phyloP scores from a whole-genome alignment of 768 basidiomycete genomes.

The Agrocybe praecox region DNA sequence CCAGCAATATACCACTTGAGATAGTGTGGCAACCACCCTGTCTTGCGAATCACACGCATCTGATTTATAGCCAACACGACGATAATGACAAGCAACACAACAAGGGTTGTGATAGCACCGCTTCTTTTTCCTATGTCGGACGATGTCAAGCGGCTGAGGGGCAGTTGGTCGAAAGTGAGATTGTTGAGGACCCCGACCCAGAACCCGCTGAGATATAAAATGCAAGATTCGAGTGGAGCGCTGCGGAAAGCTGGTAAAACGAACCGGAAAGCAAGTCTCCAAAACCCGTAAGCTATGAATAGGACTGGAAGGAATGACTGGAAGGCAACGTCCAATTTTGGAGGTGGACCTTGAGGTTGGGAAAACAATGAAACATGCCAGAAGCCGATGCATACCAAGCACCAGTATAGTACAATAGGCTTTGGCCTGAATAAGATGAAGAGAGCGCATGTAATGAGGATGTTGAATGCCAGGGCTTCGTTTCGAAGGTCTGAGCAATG shows the following conservation, averaged over 20 bases:
- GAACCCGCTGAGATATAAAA: slow-evolving; percentile 77
- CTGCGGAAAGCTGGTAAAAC: slow-evolving; percentile 69
- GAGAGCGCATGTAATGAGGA: slow-evolving; percentile 64
- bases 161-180: slow-evolving; percentile 69
- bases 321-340: slow-evolving; percentile 73
- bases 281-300: slow-evolving; percentile 80
- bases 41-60: slow-evolving; percentile 79
- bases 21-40: slow-evolving; percentile 82
- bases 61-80: slow-evolving; percentile 70
- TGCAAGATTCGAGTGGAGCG: slow-evolving; percentile 69
- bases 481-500: slow-evolving; percentile 75
- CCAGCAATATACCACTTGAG: slow-evolving; percentile 72
- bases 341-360: slow-evolving; percentile 67
- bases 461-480: slow-evolving; percentile 72
- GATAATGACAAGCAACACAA: slow-evolving; percentile 68
- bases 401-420: slow-evolving; percentile 72
- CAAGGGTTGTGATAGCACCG: slow-evolving; percentile 68
- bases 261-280: slow-evolving; percentile 76
- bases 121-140: slow-evolving; percentile 65
- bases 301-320: slow-evolving; percentile 76
- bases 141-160: slow-evolving; percentile 74
- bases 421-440: slow-evolving; percentile 76
- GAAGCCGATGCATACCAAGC: slow-evolving; percentile 79
- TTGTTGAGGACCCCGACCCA: slow-evolving; percentile 82
- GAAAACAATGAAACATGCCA: slow-evolving; percentile 87